phyloP scores from a whole-genome alignment of 345 rosid species.

The Physaria fendleri region DNA sequence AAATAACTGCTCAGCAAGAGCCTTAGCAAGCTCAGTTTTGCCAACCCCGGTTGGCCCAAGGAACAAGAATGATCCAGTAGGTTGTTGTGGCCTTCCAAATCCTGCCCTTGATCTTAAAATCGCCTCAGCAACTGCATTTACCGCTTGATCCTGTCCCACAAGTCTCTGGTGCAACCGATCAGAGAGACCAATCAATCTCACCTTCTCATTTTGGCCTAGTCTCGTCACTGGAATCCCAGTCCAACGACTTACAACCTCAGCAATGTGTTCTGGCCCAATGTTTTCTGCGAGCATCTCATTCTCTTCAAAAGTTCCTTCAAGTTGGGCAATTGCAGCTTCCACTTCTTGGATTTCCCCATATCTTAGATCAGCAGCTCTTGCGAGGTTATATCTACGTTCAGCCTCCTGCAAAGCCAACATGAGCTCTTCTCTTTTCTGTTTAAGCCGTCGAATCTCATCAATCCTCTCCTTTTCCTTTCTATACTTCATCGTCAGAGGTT shows the following conservation, averaged over 20 bases:
- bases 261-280: constrained; percentile 80
- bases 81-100: constrained; percentile 90
- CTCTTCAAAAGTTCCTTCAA: constrained; percentile 53
- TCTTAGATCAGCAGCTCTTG: constrained; percentile 72
- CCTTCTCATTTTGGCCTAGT: constrained; percentile 74
- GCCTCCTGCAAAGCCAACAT: constrained; percentile 65
- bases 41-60: constrained; percentile 98
- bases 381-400: constrained; percentile 70
- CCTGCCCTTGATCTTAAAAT: constrained; percentile 86
- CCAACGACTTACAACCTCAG: constrained; percentile 89
- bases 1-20: constrained; percentile 90
- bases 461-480: constrained; percentile 75
- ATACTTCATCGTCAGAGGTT: constrained; percentile 75
- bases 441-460: constrained; percentile 67
- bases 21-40: constrained; percentile 87
- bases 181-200: constrained; percentile 65
- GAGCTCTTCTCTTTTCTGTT: constrained; percentile 75
- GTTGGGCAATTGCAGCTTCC: constrained; percentile 52
- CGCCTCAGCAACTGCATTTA: constrained; percentile 72
- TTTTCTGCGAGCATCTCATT: constrained; percentile 69
- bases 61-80: constrained; percentile 87
- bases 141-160: constrained; percentile 85
- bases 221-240: constrained; percentile 73
- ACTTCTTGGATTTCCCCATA: constrained; percentile 77
- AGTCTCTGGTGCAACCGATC: constrained; percentile 77